These are phyloP conservation scores for Cladosporium colombiae DNA, from an alignment of 2,329 filamentous ascomycete genomes.

Conservation along the genomic window DNA sequence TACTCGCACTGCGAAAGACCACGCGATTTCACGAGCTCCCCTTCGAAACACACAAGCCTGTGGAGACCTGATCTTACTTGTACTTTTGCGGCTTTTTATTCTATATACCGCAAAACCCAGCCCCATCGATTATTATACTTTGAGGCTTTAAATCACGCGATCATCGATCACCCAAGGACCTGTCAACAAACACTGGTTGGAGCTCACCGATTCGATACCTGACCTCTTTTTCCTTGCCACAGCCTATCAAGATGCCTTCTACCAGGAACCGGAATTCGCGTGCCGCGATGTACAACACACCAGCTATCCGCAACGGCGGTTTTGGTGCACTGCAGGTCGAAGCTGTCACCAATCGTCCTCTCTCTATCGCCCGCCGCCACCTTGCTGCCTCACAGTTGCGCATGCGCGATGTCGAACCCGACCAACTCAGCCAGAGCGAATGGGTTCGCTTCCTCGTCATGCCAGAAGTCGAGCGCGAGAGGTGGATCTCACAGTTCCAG, in stretches of 20 bases:
- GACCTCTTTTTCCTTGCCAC: neutral
- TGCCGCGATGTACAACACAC: slow-evolving; percentile 39
- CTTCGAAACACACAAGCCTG: neutral
- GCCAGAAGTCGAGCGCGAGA: slow-evolving; percentile 36
- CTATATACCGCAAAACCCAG: slow-evolving; percentile 2
- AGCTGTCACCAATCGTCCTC: slow-evolving; percentile 36
- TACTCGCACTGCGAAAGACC: neutral
- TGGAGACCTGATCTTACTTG: neutral
- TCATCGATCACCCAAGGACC: neutral
- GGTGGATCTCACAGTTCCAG: slow-evolving; percentile 36
- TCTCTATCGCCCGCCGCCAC: slow-evolving; percentile 38
- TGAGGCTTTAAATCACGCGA: slow-evolving; percentile 6
- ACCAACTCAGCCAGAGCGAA: slow-evolving; percentile 36
- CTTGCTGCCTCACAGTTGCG: slow-evolving; percentile 37
- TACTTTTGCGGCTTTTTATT: slow-evolving; percentile 9
- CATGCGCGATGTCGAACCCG: slow-evolving; percentile 39
- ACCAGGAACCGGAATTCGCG: slow-evolving; percentile 24
- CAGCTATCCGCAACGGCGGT: slow-evolving; percentile 36
- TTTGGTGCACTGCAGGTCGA: slow-evolving; percentile 39
- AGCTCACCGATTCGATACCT: neutral
- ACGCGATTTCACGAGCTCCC: neutral
- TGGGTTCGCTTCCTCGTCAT: slow-evolving; percentile 40
- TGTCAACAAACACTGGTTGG: slow-evolving; percentile 2
- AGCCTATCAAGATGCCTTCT: slow-evolving; percentile 26
- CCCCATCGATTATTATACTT: slow-evolving; percentile 5